Evolutionary conservation across 805 yeast genomes (phyloP).

Genomic region (Zygoascus tannicola): DNA sequence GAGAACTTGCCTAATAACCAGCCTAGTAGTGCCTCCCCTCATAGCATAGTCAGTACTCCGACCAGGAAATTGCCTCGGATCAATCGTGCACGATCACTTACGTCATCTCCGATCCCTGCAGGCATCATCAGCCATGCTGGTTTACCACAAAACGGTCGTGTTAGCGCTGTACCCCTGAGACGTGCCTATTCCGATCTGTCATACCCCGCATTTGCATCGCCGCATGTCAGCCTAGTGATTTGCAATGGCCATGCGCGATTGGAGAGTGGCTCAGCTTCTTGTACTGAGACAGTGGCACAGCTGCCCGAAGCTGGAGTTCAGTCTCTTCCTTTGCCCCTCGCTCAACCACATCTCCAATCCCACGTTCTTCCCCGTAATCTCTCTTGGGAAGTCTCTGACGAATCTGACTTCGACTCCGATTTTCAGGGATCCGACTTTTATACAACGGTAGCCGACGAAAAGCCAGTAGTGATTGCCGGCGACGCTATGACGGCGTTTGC

Average conservation of each 20-base stretch:
- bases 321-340: too few relatives aligned
- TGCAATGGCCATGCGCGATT: conserved; percentile 5
- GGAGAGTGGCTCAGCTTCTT: too few relatives aligned
- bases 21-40: too few relatives aligned
- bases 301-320: too few relatives aligned
- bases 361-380: neutral
- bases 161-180: neutral
- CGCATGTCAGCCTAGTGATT: conserved; percentile 4
- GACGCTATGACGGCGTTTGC: conserved; percentile 21
- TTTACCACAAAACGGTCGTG: too few relatives aligned
- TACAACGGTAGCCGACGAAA: conserved; percentile 1
- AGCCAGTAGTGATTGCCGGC: conserved; percentile 4
- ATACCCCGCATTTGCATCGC: neutral
- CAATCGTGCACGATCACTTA: neutral
- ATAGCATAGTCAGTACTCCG: neutral
- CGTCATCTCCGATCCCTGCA: too few relatives aligned
- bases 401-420: conserved; percentile 17
- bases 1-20: too few relatives aligned
- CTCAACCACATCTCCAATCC: too few relatives aligned
- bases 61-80: neutral
- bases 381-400: conserved; percentile 7
- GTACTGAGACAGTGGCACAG: too few relatives aligned
- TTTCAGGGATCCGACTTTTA: conserved; percentile 6
- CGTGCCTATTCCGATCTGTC: neutral
- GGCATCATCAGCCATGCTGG: too few relatives aligned